A percentile compares a stretch with the other conserved stretches of the same genome.
These are phyloP conservation scores for Fusarium keratoplasticum DNA, from an alignment of 2,329 filamentous ascomycete genomes.

Conservation along the genomic window DNA sequence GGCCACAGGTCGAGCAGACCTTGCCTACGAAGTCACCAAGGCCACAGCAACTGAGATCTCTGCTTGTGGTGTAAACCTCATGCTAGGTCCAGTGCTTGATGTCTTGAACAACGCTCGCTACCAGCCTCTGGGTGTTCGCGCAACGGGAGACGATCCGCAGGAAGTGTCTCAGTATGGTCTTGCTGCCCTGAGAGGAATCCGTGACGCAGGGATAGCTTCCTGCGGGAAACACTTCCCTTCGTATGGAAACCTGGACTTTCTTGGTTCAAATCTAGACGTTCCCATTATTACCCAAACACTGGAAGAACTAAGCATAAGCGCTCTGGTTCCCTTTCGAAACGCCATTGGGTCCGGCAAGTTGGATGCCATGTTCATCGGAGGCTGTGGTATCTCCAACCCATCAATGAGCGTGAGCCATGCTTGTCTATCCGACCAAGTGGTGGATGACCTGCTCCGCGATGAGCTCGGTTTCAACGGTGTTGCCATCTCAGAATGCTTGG, in stretches of 20 bases:
- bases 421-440: conserved; percentile 91
- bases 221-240: conserved; percentile 98
- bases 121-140: conserved; percentile 89
- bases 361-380: conserved; percentile 95
- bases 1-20: conserved; percentile 85
- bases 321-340: conserved; percentile 90
- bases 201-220: conserved; percentile 87
- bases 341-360: conserved; percentile 84
- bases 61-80: conserved; percentile 95
- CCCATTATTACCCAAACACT: conserved; percentile 96
- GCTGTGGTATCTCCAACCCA: conserved; percentile 90
- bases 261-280: conserved; percentile 90
- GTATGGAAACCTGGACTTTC: conserved; percentile 93
- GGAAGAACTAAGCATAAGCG: conserved; percentile 91
- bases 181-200: conserved; percentile 91
- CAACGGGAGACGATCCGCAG: conserved; percentile 91
- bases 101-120: conserved; percentile 93
- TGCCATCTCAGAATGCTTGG: conserved; percentile 92
- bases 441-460: conserved; percentile 87
- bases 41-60: conserved; percentile 93
- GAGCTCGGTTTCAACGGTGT: conserved; percentile 92
- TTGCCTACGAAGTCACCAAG: conserved; percentile 91
- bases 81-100: conserved; percentile 92
- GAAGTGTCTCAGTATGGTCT: conserved; percentile 94
- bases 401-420: conserved; percentile 97